Evolutionary conservation across 768 basidiomycete genomes (phyloP).

Genomic region (Gloeopeniophorella convolvens): DNA sequence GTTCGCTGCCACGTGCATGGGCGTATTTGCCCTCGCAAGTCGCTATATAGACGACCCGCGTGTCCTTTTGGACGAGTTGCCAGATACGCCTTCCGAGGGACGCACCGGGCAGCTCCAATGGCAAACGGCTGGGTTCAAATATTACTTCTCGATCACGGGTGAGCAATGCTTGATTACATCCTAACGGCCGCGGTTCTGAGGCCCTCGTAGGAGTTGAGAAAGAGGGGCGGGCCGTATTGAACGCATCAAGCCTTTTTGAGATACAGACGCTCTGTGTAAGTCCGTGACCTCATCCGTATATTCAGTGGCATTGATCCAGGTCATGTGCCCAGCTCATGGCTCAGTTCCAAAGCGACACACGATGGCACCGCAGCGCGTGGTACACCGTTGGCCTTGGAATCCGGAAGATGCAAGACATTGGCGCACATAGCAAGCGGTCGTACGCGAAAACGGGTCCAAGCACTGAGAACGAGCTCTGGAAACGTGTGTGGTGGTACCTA

Average conservation of each 20-base stretch:
- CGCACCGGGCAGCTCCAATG: conserved; percentile 35
- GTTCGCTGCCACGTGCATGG: conserved; percentile 28
- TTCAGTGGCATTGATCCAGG: conserved; percentile 16
- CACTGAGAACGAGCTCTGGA: conserved; percentile 44
- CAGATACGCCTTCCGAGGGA: conserved; percentile 23
- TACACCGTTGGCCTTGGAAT: conserved; percentile 33
- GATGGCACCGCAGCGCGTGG: conserved; percentile 41
- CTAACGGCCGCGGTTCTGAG: conserved; percentile 1
- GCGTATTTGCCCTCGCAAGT: conserved; percentile 27
- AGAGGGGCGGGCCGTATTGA: conserved; percentile 43
- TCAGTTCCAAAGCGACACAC: conserved; percentile 42
- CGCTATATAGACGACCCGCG: conserved; percentile 26
- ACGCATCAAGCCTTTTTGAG: conserved; percentile 55
- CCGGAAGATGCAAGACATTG: conserved; percentile 52
- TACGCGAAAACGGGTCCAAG: conserved; percentile 25
- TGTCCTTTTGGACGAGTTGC: conserved; percentile 24
- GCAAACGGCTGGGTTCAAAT: conserved; percentile 54
- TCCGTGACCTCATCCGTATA: conserved; percentile 19
- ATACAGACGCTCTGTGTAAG: conserved; percentile 50
- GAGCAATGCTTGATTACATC: conserved; percentile 17
- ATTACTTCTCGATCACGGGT: conserved; percentile 53
- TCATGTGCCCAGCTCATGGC: conserved; percentile 36
- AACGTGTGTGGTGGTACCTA: conserved; percentile 50
- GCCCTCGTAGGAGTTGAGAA: conserved; percentile 42
- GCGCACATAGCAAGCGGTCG: conserved; percentile 38